Percentiles rank a stretch among this genome's conserved stretches.
Conservation (phyloP, 2,329 filamentous ascomycete genomes). For the Cyclaneusma minus region DNA sequence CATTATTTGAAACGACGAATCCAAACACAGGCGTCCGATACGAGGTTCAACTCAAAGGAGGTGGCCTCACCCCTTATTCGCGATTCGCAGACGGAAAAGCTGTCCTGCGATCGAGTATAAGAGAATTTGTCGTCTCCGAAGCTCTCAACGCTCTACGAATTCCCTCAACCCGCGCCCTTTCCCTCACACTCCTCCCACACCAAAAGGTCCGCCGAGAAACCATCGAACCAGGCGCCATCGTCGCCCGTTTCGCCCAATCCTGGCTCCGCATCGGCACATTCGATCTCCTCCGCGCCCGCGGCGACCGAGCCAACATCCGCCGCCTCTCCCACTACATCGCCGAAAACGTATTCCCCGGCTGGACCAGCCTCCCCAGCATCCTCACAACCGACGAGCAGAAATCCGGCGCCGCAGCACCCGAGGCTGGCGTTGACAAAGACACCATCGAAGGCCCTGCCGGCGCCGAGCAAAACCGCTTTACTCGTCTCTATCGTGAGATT, state of each 20-base stretch:
- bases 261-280: constrained; percentile 96
- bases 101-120: constrained; percentile 79
- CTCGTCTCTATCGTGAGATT: constrained; percentile 76
- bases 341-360: constrained; percentile 76
- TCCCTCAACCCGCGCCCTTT: constrained; percentile 73
- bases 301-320: constrained; percentile 60
- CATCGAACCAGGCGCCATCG: constrained; percentile 81
- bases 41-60: constrained; percentile 89
- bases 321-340: constrained; percentile 69
- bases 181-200: constrained; percentile 62
- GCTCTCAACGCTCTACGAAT: constrained; percentile 73
- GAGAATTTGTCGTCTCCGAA: constrained; percentile 89
- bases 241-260: constrained; percentile 75
- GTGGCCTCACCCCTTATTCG: constrained; percentile 84
- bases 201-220: constrained; percentile 62
- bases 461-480: constrained; percentile 70
- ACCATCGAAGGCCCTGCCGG: constrained; percentile 51
- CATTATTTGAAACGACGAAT: constrained; percentile 79
- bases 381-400: constrained; percentile 35
- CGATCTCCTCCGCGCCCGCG: constrained; percentile 71
- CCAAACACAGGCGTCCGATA: constrained; percentile 56
- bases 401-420: constrained; percentile 22
- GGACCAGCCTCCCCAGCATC: constrained; percentile 60
- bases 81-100: constrained; percentile 94
- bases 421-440: constrained; percentile 33